Base-by-base conservation (phyloP, 1,284 basidiomycete genomes). In the Ganoderma resinaceum region DNA sequence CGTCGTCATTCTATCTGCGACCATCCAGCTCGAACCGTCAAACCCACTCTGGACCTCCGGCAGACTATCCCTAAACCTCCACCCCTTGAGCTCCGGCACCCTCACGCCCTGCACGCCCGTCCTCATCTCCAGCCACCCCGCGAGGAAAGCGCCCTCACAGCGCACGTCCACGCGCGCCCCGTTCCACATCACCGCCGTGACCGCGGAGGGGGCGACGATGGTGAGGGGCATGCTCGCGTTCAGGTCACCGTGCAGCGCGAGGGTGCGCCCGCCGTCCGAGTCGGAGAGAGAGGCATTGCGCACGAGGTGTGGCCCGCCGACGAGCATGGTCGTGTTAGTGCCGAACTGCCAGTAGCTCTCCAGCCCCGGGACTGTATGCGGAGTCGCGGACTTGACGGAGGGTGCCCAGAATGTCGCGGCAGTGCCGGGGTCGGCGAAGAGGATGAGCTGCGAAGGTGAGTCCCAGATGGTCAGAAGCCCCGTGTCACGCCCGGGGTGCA, bases 31-130 rank as follows among this genome's bases (percentile, higher is more conserved):
- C 2, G 80, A 79, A 77, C 95, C 93, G 68, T 87, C 84, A 73
- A 90, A 95, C 33, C 72, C 78, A 0, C 70, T 62, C 52, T 79
- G 75, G 16, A 91, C 83, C 80, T 95, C 93, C 0, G 93, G 93
- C 46, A 95, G 78, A 74, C 90, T 91, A 72, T 94, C 86, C 43
- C 82, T 82, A 76, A 87, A 94, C 78, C 83, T 90, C 94, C 94
- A 95, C 23, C 84, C 82, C 2, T 78, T 79, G 70, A 93, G 79
- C 62, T 66, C 72, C 40, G 86, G 85, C 8, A 78, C 74, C 12
- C 63, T 70, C 57, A 82, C 74, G 3, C 66, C 69, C 26, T 63
- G 63, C 42, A 69, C 53, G 35, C 64, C 62, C 38, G 64, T 64
- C 33, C 68, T 70, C 65, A 73, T 68, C 29, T 38, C 33, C 14